phyloP scores from a whole-genome alignment of 2,329 filamentous ascomycete genomes.

The Chalaropsis ovoidea region DNA sequence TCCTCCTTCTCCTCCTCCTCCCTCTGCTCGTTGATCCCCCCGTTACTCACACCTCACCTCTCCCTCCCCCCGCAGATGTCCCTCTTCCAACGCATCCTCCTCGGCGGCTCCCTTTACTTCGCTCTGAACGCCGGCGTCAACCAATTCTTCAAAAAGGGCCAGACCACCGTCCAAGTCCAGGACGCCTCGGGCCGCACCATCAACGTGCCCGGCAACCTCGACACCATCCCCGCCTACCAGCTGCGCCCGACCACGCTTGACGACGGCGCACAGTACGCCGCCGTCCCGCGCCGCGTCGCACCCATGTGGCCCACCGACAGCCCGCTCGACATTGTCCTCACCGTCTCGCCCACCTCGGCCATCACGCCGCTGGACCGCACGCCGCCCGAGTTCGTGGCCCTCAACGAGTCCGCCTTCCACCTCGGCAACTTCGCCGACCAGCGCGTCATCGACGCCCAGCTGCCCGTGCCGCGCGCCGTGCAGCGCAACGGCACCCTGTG shows the following conservation, averaged over 20 bases:
- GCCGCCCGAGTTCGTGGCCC: conserved; percentile 57
- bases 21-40: background rate
- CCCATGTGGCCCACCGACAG: conserved; percentile 81
- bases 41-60: background rate
- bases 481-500: conserved; percentile 90
- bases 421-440: conserved; percentile 71
- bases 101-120: conserved; percentile 48
- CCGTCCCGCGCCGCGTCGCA: conserved; percentile 59
- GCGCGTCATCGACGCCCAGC: conserved; percentile 64
- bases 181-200: conserved; percentile 45
- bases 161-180: conserved; percentile 40
- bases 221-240: conserved; percentile 52
- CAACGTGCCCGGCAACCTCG: conserved; percentile 45
- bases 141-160: conserved; percentile 42
- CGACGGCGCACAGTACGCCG: conserved; percentile 53
- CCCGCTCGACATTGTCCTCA: conserved; percentile 71
- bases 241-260: conserved; percentile 52
- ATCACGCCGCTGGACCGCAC: conserved; percentile 57
- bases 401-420: conserved; percentile 70
- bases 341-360: conserved; percentile 65
- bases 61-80: conserved; percentile 20
- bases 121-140: conserved; percentile 50
- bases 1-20: background rate
- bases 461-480: conserved; percentile 65
- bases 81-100: conserved; percentile 36